Evolutionary conservation across 2,329 filamentous ascomycete genomes (phyloP).

Genomic region (Trichoderma simmonsii): DNA sequence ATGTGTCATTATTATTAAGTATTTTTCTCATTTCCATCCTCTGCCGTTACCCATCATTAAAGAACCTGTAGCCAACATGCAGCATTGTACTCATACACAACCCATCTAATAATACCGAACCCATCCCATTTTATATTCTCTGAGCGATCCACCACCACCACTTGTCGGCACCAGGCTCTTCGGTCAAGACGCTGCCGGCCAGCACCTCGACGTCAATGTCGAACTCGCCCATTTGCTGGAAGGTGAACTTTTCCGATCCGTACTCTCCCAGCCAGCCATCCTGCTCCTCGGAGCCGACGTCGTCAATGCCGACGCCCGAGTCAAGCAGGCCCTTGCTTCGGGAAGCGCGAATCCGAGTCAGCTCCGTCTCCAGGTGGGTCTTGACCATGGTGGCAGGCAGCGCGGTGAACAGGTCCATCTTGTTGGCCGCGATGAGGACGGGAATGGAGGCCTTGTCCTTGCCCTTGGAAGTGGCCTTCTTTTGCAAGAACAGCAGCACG

Average conservation of each 20-base stretch:
- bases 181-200: slow-evolving; percentile 66
- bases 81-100: slow-evolving; percentile 19
- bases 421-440: slow-evolving; percentile 87
- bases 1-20: slow-evolving; percentile 16
- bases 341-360: slow-evolving; percentile 72
- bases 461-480: slow-evolving; percentile 51
- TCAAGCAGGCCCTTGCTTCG: slow-evolving; percentile 79
- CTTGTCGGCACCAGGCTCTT: slow-evolving; percentile 68
- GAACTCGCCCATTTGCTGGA: slow-evolving; percentile 79
- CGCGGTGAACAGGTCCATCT: slow-evolving; percentile 92
- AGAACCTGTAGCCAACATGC: neutral
- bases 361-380: slow-evolving; percentile 72
- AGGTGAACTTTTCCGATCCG: slow-evolving; percentile 73
- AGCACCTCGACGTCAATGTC: slow-evolving; percentile 74
- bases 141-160: slow-evolving; percentile 92
- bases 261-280: slow-evolving; percentile 84
- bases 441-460: slow-evolving; percentile 51
- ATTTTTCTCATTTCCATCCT: neutral
- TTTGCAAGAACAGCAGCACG: slow-evolving; percentile 78
- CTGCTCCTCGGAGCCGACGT: slow-evolving; percentile 63
- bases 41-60: neutral
- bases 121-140: slow-evolving; percentile 51
- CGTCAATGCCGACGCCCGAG: slow-evolving; percentile 68
- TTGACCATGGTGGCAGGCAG: slow-evolving; percentile 75
- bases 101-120: neutral